Conservation (phyloP, 2,329 filamentous ascomycete species). For the Alternaria triticimaculans region DNA sequence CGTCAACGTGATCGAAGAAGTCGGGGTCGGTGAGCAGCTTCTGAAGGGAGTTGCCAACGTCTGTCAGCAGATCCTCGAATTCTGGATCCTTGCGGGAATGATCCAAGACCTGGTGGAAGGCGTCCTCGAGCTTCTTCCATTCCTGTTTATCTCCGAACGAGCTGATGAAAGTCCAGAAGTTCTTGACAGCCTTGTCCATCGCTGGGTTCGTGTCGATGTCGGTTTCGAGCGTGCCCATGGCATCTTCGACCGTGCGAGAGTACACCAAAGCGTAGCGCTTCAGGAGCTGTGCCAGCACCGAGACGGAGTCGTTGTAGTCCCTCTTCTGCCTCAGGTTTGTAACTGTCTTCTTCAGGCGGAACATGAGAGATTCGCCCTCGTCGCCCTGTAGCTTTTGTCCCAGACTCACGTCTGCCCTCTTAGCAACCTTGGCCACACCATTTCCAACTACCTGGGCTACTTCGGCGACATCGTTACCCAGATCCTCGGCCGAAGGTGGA, state of each 20-base stretch:
- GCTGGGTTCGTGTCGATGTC: constrained; percentile 77
- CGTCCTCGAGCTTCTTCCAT: constrained; percentile 76
- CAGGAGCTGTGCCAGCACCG: constrained; percentile 75
- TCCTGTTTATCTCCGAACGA: constrained; percentile 76
- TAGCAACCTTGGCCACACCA: constrained; percentile 54
- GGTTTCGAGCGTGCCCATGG: constrained; percentile 69
- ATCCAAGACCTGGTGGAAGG: constrained; percentile 73
- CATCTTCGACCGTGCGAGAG: constrained; percentile 72
- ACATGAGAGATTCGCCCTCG: constrained; percentile 74
- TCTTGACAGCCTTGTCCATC: constrained; percentile 75
- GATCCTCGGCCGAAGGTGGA: constrained; percentile 66
- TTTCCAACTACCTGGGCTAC: constrained; percentile 55
- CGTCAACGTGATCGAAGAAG: constrained; percentile 79
- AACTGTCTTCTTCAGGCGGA: constrained; percentile 78
- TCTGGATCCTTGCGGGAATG: constrained; percentile 80
- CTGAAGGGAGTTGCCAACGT: constrained; percentile 77
- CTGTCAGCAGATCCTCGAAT: constrained; percentile 77
- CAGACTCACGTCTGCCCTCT: constrained; percentile 72
- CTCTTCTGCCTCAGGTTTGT: constrained; percentile 74
- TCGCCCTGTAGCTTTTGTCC: constrained; percentile 74
- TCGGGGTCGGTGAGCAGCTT: constrained; percentile 83
- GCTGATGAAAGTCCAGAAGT: constrained; percentile 80
- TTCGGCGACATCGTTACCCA: constrained; percentile 59
- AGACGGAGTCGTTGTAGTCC: constrained; percentile 88
- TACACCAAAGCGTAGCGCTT: constrained; percentile 81